Evolutionary conservation across 2,329 filamentous ascomycete species (phyloP).

Genomic region (Colletotrichum caudatum): DNA sequence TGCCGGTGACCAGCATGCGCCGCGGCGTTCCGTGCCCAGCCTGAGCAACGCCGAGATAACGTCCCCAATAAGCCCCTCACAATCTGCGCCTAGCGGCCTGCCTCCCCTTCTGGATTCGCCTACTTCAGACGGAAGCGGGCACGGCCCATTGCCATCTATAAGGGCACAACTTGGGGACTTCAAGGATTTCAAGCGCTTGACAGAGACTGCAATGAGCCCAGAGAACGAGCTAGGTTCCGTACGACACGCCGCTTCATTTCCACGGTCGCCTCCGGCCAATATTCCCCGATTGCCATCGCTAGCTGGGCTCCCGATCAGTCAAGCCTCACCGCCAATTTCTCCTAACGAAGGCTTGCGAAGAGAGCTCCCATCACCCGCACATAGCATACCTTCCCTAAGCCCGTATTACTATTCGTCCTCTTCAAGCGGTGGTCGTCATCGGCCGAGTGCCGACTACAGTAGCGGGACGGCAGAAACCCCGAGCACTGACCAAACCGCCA

Average conservation of each 20-base stretch:
- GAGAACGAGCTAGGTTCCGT: conserved; percentile 50
- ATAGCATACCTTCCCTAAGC: conserved; percentile 54
- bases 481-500: conserved; percentile 57
- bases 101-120: conserved; percentile 54
- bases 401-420: conserved; percentile 53
- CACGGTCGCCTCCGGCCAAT: conserved; percentile 52
- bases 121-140: conserved; percentile 51
- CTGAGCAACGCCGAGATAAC: conserved; percentile 23
- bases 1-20: conserved; percentile 23
- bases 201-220: conserved; percentile 47
- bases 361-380: conserved; percentile 61
- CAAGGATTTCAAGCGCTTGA: conserved; percentile 50
- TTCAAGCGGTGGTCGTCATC: conserved; percentile 50
- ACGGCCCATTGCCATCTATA: conserved; percentile 54
- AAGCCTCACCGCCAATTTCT: conserved; percentile 61
- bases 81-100: conserved; percentile 46
- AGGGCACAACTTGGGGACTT: conserved; percentile 54
- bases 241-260: conserved; percentile 46
- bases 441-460: conserved; percentile 57
- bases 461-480: conserved; percentile 61
- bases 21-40: conserved; percentile 11
- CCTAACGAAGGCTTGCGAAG: conserved; percentile 60
- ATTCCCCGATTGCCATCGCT: conserved; percentile 50
- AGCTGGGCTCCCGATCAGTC: conserved; percentile 26
- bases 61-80: conserved; percentile 37